These are phyloP conservation scores for Curvularia sp. DNA, from an alignment of 2,329 filamentous ascomycete genomes.

Conservation along the genomic window DNA sequence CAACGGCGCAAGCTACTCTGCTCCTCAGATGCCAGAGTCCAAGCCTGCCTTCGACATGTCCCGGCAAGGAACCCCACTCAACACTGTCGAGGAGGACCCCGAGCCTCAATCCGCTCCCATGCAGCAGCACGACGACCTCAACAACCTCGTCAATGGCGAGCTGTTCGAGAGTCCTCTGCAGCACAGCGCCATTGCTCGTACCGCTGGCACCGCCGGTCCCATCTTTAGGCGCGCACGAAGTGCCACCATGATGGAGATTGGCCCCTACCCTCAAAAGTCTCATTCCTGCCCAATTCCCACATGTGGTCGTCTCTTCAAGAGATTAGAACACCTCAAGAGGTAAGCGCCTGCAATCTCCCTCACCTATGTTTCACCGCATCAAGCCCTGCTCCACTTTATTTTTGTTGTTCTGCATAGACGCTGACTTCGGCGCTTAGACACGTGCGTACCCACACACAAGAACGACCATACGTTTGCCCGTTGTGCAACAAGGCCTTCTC, in stretches of 20 bases:
- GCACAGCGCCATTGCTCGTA: slow-evolving; percentile 66
- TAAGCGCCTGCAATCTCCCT: slow-evolving; percentile 64
- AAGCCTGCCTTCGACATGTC: slow-evolving; percentile 80
- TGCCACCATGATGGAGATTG: slow-evolving; percentile 94
- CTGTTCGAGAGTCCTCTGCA: slow-evolving; percentile 56
- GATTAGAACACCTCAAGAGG: slow-evolving; percentile 98
- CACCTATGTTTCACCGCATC: slow-evolving; percentile 16
- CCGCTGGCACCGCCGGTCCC: slow-evolving; percentile 68
- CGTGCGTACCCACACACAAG: slow-evolving; percentile 98
- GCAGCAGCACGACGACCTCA: slow-evolving; percentile 71
- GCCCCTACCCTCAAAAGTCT: slow-evolving; percentile 95
- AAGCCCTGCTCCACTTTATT: slow-evolving; percentile 23
- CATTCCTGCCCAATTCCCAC: slow-evolving; percentile 99
- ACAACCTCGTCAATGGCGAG: slow-evolving; percentile 51
- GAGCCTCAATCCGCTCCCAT: slow-evolving; percentile 73
- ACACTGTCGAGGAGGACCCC: slow-evolving; percentile 82
- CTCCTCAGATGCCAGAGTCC: slow-evolving; percentile 72
- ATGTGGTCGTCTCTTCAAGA: slow-evolving; percentile 96
- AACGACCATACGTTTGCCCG: slow-evolving; percentile 96
- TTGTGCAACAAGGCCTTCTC: slow-evolving; percentile 99
- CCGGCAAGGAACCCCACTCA: slow-evolving; percentile 87
- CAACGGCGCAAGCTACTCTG: slow-evolving; percentile 60
- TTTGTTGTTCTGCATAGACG: slow-evolving; percentile 55
- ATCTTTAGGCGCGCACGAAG: slow-evolving; percentile 90
- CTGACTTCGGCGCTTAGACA: slow-evolving; percentile 71